Evolutionary conservation across 345 rosid species (phyloP).

Genomic region (Mangifera indica): DNA sequence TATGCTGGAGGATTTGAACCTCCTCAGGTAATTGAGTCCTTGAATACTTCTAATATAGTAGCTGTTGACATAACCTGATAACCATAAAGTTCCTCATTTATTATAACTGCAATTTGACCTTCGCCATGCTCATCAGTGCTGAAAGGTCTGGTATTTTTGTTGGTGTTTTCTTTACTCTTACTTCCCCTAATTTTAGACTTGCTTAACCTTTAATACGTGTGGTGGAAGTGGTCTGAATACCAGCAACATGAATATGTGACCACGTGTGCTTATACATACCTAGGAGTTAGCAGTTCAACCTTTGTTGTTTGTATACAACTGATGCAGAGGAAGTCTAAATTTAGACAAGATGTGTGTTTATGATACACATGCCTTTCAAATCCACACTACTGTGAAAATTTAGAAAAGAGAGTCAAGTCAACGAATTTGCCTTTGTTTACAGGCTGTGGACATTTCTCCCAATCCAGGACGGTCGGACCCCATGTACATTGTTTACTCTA

Average conservation of each 20-base stretch:
- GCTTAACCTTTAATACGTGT: background rate
- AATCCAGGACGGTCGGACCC: constrained; percentile 87
- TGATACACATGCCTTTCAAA: too few relatives aligned
- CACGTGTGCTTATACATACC: background rate
- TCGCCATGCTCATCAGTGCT: background rate
- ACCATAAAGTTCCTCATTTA: background rate
- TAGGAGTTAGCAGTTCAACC: background rate
- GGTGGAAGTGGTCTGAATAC: background rate
- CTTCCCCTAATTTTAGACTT: background rate
- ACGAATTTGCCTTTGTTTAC: constrained; percentile 25
- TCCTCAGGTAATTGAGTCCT: constrained; percentile 57
- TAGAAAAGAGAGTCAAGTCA: background rate
- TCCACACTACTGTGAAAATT: background rate
- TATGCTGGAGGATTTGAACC: constrained; percentile 88
- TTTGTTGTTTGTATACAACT: background rate
- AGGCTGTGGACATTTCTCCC: constrained; percentile 94
- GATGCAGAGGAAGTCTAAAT: background rate
- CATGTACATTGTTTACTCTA: constrained; percentile 73
- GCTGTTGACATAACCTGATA: background rate
- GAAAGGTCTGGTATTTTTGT: background rate
- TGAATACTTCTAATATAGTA: background rate
- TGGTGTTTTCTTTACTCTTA: constrained; percentile 1
- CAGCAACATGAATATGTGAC: background rate
- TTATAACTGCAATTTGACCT: background rate
- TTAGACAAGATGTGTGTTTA: background rate